Base-by-base conservation (phyloP, 305 asterid genomes). In the Fraxinus nigra region DNA sequence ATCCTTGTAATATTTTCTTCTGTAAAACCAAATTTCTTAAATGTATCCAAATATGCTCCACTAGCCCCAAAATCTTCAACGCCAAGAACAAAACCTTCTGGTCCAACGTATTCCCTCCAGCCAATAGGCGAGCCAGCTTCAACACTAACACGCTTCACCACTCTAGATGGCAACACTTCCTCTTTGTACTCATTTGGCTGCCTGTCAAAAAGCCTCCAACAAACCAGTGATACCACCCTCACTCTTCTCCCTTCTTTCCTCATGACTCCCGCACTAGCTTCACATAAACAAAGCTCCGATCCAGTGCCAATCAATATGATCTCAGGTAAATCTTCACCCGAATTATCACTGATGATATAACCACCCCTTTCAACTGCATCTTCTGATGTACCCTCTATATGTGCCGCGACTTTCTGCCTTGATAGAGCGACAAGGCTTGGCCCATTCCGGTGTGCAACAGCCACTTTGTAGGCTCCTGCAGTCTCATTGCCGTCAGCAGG, bases 401-500 rank as follows among this genome's bases (percentile, higher is more conserved):
- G 84, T 3, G 87, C 87, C 3, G 87, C 85, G 35, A 88, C 83
- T 54, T 88, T 88, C 40, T 89, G 91, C 78, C 92, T 88, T 0
- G 92, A 89, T 22, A 89, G 78, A 1, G 88, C 84, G 4, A 89
- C 84, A 26, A 86, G 80, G 26, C 90, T 88, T 3, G 92, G 91
- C 37, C 43, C 82, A 26, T 75, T 82, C 18, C 90, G 85, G 69
- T 79, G 83, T 54, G 85, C 82, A 14, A 86, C 79, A 2, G 89
- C 90, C 30, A 86, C 86, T 43, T 82, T 87, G 69, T 86, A 89
- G 4, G 89, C 88, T 51, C 91, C 92, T 0, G 88, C 89, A 0
- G 92, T 86, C 84, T 89, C 91, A 4, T 89, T 88, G 4, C 91
- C 92, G 9, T 89, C 92, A 3, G 88, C 91, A 0, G 92, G 92